phyloP scores from a whole-genome alignment of 129 eudicot genomes.

The Escallonia rubra region DNA sequence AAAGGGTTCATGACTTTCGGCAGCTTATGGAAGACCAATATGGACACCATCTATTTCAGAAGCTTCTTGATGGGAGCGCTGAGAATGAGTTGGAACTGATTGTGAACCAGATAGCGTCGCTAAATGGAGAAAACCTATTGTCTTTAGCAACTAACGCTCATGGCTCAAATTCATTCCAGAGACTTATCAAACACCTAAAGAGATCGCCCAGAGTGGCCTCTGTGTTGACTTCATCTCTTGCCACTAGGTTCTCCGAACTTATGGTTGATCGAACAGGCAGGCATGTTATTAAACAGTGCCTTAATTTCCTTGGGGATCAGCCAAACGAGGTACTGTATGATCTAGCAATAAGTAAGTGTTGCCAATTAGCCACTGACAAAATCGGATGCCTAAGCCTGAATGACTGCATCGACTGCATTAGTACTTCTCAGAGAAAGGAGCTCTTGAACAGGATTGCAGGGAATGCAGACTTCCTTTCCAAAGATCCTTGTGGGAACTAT shows the following conservation, averaged over 20 bases:
- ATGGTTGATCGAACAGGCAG: conserved; percentile 12
- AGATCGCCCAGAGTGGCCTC: conserved; percentile 8
- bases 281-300: conserved; percentile 18
- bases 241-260: conserved; percentile 5
- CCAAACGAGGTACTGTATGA: conserved; percentile 19
- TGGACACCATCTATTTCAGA: too few species aligned
- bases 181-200: conserved; percentile 19
- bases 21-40: too few species aligned
- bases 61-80: too few species aligned
- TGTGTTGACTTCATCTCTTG: conserved; percentile 6
- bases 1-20: too few species aligned
- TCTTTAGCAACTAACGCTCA: too few species aligned
- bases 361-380: conserved; percentile 7
- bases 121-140: too few species aligned
- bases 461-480: conserved; percentile 7
- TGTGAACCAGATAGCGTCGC: too few species aligned
- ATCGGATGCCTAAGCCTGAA: conserved; percentile 17
- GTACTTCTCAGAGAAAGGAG: conserved; percentile 3
- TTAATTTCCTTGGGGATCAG: neutral
- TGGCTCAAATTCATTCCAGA: conserved; percentile 6
- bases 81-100: too few species aligned
- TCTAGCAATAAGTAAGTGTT: neutral
- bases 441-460: conserved; percentile 14
- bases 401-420: conserved; percentile 11
- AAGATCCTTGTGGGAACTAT: conserved; percentile 24